Percentiles rank a stretch among this genome's conserved stretches.
These are phyloP conservation scores for Exophiala spinifera DNA, from an alignment of 2,329 filamentous ascomycete genomes.

Conservation along the genomic window DNA sequence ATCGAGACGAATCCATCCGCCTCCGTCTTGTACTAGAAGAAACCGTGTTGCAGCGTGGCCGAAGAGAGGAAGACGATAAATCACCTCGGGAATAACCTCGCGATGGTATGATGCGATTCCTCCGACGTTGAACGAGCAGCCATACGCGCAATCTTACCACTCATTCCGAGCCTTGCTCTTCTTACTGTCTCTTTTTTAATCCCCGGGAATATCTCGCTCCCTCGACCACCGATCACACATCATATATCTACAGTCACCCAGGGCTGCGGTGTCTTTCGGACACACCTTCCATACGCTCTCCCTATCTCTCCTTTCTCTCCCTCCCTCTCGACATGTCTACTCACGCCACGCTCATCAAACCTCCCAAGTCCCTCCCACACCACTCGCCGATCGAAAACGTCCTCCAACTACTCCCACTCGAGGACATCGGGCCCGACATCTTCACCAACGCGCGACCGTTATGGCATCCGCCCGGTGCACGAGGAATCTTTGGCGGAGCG, in stretches of 20 bases:
- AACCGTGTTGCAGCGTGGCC: not conserved
- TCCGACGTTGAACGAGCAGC: not conserved
- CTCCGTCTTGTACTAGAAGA: no score
- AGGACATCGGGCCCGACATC: conserved; percentile 62
- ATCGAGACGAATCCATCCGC: no score
- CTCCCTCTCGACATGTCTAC: conserved; percentile 16
- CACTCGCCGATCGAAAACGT: conserved; percentile 85
- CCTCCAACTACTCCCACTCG: conserved; percentile 76
- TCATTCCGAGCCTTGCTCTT: no score
- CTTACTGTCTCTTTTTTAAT: no score
- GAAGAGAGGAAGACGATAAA: not conserved
- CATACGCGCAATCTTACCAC: no score
- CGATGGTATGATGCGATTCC: not conserved
- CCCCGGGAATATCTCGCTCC: no score
- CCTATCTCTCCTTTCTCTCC: not conserved
- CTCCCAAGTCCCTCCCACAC: conserved; percentile 67
- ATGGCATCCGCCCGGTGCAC: conserved; percentile 88
- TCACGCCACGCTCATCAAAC: conserved; percentile 63
- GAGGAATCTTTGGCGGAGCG: conserved; percentile 89
- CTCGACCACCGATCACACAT: no score
- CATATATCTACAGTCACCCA: no score
- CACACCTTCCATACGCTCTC: not conserved
- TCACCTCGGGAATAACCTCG: not conserved
- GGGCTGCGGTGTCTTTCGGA: no score
- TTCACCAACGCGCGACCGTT: conserved; percentile 91